These are phyloP conservation scores for Fistulifera solaris DNA, from an alignment of 108 stramenopile species.

Conservation along the genomic window DNA sequence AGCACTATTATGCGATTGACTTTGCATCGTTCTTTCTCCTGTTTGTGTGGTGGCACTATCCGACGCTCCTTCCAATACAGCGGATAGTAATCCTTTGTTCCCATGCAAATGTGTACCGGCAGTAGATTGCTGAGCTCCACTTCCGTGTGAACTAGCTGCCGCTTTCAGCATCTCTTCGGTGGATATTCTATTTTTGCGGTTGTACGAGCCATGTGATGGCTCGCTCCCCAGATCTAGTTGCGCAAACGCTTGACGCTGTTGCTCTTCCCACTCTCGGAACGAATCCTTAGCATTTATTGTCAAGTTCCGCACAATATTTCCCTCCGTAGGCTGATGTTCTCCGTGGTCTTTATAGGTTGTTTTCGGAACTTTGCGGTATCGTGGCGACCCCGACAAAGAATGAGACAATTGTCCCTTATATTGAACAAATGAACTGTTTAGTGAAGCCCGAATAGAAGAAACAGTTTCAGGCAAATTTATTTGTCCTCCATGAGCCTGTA, in stretches of 20 bases:
- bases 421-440: neutral
- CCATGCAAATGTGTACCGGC: neutral
- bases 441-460: neutral
- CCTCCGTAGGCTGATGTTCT: constrained; percentile 16
- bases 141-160: neutral
- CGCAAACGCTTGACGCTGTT: neutral
- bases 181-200: constrained; percentile 1
- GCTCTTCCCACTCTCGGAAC: constrained; percentile 9
- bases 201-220: neutral
- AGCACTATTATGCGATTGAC: constrained; percentile 9
- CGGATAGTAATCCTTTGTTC: constrained; percentile 3
- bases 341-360: constrained; percentile 33
- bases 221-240: neutral
- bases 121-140: neutral
- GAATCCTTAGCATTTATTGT: constrained; percentile 19
- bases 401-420: neutral
- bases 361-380: constrained; percentile 25
- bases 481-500: constrained; percentile 22
- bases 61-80: constrained; percentile 1
- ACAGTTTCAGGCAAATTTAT: neutral
- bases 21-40: constrained; percentile 7
- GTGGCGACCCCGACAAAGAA: neutral
- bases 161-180: neutral
- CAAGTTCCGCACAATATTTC: constrained; percentile 16
- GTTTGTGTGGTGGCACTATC: constrained; percentile 4